Conservation (phyloP, 2,329 filamentous ascomycete genomes). For the Monascus ruber region DNA sequence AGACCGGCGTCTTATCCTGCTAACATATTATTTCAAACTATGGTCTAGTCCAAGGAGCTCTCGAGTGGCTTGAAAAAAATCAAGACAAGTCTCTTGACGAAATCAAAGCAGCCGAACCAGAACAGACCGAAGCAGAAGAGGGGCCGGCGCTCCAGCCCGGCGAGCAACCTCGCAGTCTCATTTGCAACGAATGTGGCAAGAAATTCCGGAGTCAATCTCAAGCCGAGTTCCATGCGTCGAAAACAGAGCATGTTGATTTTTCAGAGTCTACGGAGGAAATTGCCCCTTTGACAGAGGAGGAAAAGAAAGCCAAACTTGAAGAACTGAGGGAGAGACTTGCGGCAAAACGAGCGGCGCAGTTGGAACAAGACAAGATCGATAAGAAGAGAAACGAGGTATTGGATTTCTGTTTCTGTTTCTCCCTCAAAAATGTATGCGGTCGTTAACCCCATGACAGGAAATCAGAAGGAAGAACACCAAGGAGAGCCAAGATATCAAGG, state of each 20-base stretch:
- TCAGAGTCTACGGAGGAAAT: slow-evolving; percentile 88
- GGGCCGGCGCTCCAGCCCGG: slow-evolving; percentile 58
- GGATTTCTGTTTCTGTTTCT: slow-evolving; percentile 1
- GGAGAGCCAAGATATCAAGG: slow-evolving; percentile 79
- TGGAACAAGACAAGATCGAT: slow-evolving; percentile 65
- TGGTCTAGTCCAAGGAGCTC: slow-evolving; percentile 62
- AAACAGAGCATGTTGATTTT: slow-evolving; percentile 86
- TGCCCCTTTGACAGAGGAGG: slow-evolving; percentile 77
- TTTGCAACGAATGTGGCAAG: slow-evolving; percentile 94
- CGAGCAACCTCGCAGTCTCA: slow-evolving; percentile 63
- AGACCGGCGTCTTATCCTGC: slow-evolving; percentile 1
- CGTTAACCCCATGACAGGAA: slow-evolving; percentile 29
- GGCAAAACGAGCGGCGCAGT: slow-evolving; percentile 58
- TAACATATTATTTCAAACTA: slow-evolving; percentile 2
- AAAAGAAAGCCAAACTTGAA: slow-evolving; percentile 70
- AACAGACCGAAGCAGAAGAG: slow-evolving; percentile 44
- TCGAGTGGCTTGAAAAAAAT: slow-evolving; percentile 91
- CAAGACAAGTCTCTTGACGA: slow-evolving; percentile 80
- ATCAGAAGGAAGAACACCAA: slow-evolving; percentile 79
- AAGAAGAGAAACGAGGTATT: slow-evolving; percentile 72
- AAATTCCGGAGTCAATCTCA: slow-evolving; percentile 70
- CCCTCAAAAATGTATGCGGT: no score
- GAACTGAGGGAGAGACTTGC: slow-evolving; percentile 63
- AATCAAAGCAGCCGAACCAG: slow-evolving; percentile 49
- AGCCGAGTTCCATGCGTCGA: slow-evolving; percentile 82